Conservation (phyloP, 2,329 filamentous ascomycete species). For the Pseudonectria buxi region DNA sequence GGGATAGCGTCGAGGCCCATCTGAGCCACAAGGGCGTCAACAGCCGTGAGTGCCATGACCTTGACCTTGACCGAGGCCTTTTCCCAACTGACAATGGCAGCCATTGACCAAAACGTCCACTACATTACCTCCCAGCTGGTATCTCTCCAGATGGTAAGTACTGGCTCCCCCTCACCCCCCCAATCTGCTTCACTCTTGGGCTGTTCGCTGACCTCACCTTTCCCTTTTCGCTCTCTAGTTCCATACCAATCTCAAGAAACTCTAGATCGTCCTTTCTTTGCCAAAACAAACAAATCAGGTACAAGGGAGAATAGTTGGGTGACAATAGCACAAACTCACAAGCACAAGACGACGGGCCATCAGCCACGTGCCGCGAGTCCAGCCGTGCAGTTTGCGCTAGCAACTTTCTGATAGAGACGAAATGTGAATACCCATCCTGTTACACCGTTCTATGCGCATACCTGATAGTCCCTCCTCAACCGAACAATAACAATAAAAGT, state of each 20-base stretch:
- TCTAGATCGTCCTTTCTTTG: constrained; percentile 3
- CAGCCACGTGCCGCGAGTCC: constrained; percentile 16
- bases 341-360: no score
- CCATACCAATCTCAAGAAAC: constrained; percentile 19
- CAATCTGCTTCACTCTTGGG: no score
- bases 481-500: no score
- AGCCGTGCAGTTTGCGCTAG: constrained; percentile 17
- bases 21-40: constrained; percentile 25
- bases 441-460: constrained; percentile 23
- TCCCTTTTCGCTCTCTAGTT: constrained; percentile 14
- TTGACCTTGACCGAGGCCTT: neutral
- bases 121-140: constrained; percentile 24
- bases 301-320: constrained; percentile 1
- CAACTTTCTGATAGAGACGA: constrained; percentile 19
- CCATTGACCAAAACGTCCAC: constrained; percentile 30
- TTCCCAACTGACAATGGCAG: constrained; percentile 12
- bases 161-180: neutral
- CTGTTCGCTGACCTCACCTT: neutral
- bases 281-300: neutral
- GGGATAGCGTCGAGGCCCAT: constrained; percentile 34
- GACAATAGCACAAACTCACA: constrained; percentile 17
- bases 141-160: constrained; percentile 27
- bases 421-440: constrained; percentile 22
- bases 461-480: no score
- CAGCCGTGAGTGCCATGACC: constrained; percentile 19